These are phyloP conservation scores for Spirogloea muscicola DNA, from an alignment of 139 green algal genomes.

Conservation along the genomic window DNA sequence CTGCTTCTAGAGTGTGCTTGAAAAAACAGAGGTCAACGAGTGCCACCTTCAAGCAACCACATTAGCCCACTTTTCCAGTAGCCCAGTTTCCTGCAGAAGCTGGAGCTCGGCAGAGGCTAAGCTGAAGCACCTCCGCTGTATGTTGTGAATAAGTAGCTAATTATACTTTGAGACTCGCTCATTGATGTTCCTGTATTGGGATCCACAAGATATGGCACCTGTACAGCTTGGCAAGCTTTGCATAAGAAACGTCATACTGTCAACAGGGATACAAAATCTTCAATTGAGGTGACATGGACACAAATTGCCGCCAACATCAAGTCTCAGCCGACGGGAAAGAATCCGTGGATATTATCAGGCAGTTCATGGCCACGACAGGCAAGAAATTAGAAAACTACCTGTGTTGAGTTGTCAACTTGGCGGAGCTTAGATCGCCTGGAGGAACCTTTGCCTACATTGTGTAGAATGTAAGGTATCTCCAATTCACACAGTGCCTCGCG, in stretches of 20 bases:
- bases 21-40: no score
- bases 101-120: no score
- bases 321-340: no score
- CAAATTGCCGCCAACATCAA: no score
- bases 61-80: no score
- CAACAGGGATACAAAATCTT: background rate
- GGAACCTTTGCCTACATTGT: conserved; percentile 26
- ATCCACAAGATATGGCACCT: conserved; percentile 49
- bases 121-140: no score
- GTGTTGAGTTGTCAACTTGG: conserved; percentile 10
- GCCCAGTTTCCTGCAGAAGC: no score
- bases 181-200: conserved; percentile 38
- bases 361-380: no score
- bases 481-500: conserved; percentile 50
- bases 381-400: conserved; percentile 14
- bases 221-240: background rate
- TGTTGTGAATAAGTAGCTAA: conserved; percentile 48
- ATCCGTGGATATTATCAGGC: no score
- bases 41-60: no score
- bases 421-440: background rate
- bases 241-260: no score
- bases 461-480: conserved; percentile 44
- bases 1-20: no score
- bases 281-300: conserved; percentile 1
- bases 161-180: conserved; percentile 36